Percentiles rank a stretch among this genome's conserved stretches.
These are phyloP conservation scores for Phaffia tasmanica DNA, from an alignment of 768 basidiomycete species.

Conservation along the genomic window DNA sequence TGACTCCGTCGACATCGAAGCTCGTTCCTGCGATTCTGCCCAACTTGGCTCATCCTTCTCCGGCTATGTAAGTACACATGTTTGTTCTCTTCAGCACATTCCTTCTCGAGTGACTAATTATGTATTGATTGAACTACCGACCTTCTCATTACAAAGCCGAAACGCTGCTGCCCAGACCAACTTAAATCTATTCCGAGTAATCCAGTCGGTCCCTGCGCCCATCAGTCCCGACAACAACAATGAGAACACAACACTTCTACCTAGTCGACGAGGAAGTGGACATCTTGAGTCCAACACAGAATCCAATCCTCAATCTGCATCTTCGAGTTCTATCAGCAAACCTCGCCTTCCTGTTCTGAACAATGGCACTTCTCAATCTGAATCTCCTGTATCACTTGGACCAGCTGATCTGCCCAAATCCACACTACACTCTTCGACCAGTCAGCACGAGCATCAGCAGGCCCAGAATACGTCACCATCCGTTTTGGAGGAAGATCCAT, in stretches of 20 bases:
- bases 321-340: slow-evolving; percentile 17
- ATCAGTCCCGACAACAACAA: slow-evolving; percentile 36
- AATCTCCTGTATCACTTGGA: not conserved
- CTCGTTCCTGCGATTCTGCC: slow-evolving; percentile 86
- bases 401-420: slow-evolving; percentile 13
- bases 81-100: slow-evolving; percentile 45
- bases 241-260: slow-evolving; percentile 25
- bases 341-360: not conserved
- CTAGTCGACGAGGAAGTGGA: slow-evolving; percentile 24
- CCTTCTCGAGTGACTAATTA: slow-evolving; percentile 27
- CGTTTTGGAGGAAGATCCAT: slow-evolving; percentile 53
- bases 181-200: slow-evolving; percentile 67
- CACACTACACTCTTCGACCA: slow-evolving; percentile 16
- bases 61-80: slow-evolving; percentile 8
- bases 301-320: slow-evolving; percentile 26
- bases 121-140: not conserved
- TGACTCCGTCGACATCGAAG: slow-evolving; percentile 86
- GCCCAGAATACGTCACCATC: slow-evolving; percentile 1
- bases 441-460: not conserved
- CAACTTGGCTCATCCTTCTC: slow-evolving; percentile 62
- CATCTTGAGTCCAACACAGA: slow-evolving; percentile 12
- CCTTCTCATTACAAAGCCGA: slow-evolving; percentile 53
- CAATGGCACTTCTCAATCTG: not conserved
- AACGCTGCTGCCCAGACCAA: slow-evolving; percentile 76
- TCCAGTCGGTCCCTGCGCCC: slow-evolving; percentile 73